Conservation (phyloP, 805 yeast genomes). For the Starmerella davenportii region DNA sequence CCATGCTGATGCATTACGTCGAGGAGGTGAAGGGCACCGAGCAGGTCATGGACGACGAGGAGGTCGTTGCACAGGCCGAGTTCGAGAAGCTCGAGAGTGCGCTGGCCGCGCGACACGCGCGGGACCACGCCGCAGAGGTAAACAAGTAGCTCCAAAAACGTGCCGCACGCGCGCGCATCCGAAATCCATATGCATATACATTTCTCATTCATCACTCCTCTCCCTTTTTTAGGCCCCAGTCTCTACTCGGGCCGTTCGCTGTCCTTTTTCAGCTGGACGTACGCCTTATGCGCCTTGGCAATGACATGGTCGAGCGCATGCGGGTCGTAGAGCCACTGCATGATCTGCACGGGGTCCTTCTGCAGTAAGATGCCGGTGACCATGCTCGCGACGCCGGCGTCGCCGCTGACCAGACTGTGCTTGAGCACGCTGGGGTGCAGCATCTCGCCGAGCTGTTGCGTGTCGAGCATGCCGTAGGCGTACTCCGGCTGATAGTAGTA, state of each 20-base stretch:
- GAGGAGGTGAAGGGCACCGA: constrained; percentile 84
- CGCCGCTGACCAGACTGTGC: constrained; percentile 59
- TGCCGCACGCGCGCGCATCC: too few relatives aligned
- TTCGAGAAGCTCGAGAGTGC: constrained; percentile 66
- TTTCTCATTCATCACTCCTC: too few relatives aligned
- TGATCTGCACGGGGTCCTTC: constrained; percentile 68
- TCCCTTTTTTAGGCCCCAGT: too few relatives aligned
- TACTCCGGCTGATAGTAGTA: neutral
- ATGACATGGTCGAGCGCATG: constrained; percentile 67
- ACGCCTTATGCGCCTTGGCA: constrained; percentile 80
- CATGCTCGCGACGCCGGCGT: constrained; percentile 74
- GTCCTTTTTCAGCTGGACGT: constrained; percentile 17
- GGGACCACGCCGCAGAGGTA: constrained; percentile 11
- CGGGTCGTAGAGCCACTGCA: constrained; percentile 70
- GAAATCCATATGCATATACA: too few relatives aligned
- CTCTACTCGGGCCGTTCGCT: too few relatives aligned
- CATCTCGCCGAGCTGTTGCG: constrained; percentile 54
- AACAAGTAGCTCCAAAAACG: constrained; percentile 15
- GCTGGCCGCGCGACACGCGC: constrained; percentile 26
- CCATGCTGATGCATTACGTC: constrained; percentile 92
- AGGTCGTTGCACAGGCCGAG: constrained; percentile 55
- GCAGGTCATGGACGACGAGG: constrained; percentile 72
- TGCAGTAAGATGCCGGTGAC: constrained; percentile 92
- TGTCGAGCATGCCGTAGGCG: neutral
- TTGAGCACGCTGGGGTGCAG: constrained; percentile 70